A percentile compares a stretch with the other conserved stretches of the same genome.
Evolutionary conservation across 2,329 filamentous ascomycete genomes (phyloP).

Genomic region (Botrytis paeoniae): DNA sequence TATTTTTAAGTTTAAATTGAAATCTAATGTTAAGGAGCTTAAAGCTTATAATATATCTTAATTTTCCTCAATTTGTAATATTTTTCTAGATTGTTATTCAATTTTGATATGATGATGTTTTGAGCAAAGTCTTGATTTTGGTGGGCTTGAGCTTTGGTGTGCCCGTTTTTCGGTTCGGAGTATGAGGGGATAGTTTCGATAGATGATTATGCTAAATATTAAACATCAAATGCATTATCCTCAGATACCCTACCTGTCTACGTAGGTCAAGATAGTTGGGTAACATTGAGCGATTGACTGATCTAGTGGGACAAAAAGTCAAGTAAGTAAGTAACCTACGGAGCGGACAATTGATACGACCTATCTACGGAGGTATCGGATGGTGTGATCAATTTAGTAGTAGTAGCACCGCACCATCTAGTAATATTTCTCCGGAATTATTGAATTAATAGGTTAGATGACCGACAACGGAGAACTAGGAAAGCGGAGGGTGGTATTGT

Average conservation of each 20-base stretch:
- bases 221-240: background rate
- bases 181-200: background rate
- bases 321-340: background rate
- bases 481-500: background rate
- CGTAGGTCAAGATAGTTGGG: background rate
- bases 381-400: background rate
- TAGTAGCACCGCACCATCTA: background rate
- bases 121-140: too few species aligned
- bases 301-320: background rate
- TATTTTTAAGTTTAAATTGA: too few species aligned
- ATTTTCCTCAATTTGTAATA: too few species aligned
- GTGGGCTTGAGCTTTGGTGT: too few species aligned
- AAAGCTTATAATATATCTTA: too few species aligned
- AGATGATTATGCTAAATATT: background rate
- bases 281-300: background rate
- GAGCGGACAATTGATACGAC: background rate
- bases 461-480: background rate
- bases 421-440: background rate
- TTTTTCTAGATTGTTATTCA: too few species aligned
- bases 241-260: background rate
- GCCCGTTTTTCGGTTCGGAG: too few species aligned
- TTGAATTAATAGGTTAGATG: background rate
- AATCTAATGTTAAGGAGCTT: too few species aligned
- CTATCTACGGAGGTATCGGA: background rate
- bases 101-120: too few species aligned